Evolutionary conservation across 139 green algal genomes (phyloP), one percentile per base, ranked within the genome.

Genomic region (Coelastrella sp.): DNA sequence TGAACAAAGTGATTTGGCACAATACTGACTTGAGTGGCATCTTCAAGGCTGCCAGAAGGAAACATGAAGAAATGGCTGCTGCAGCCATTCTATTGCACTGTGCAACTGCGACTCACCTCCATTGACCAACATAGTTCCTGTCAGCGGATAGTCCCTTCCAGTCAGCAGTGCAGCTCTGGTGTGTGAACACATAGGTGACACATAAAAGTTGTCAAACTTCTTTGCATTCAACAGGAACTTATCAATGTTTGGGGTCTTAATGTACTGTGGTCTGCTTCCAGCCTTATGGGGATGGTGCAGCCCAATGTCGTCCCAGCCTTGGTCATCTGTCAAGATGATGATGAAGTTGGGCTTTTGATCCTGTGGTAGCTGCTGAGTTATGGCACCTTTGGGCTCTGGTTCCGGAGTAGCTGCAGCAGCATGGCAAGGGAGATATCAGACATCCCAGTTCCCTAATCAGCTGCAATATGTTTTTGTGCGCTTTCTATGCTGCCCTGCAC

Each of bases 281-380:
- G 75, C 50, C 35, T 38, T 41, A 30, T 43, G 40, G 13, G 57
- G 76, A 37, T 84, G 76, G 37, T 74, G 35, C 21, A 67, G 21
- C n/a, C 57, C 35, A 17, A 84, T 84, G 38, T 84, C 76, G 25
- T 84, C 76, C 57, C 76, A 72, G 25, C 57, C 76, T 8, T 74
- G 76, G 21, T 84, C 76, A 60, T 84, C 76, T 41, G 59, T 72
- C 5, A 84, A 57, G 59, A 84, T 84, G 17, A 84, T 62, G 76
- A 84, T 74, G 76, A 84, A 84, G 76, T 84, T 84, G 37, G 76
- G 76, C 1, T 25, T 23, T 2, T n/a, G 57, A 7, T 15, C 27
- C 2, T 17, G 13, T 4, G 37, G 21, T 25, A 72, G 48, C 32
- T 30, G 59, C 2, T 62, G 37, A 17, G 67, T 81, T 6, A 5